Evolutionary conservation across 2,329 filamentous ascomycete genomes (phyloP).

Genomic region (Ophiognomonia clavigignenti-juglandacearum): DNA sequence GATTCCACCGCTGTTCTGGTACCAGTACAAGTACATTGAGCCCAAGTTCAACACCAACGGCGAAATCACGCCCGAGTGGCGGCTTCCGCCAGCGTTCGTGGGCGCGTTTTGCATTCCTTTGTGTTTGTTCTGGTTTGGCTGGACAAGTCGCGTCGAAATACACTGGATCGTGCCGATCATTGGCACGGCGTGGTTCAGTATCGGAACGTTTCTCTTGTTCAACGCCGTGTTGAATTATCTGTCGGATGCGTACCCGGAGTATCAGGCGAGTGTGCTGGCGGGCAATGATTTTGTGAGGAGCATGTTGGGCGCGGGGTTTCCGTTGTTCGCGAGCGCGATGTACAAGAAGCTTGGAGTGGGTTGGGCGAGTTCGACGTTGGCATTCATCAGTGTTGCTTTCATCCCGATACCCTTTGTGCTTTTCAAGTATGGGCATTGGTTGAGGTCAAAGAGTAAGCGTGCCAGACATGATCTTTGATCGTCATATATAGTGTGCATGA

Average conservation of each 20-base stretch:
- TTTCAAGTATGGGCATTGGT: constrained; percentile 19
- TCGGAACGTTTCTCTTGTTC: constrained; percentile 14
- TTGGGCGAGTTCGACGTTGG: constrained; percentile 20
- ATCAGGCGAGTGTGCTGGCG: constrained; percentile 10
- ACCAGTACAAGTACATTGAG: constrained; percentile 59
- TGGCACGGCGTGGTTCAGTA: constrained; percentile 12
- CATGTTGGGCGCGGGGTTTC: constrained; percentile 10
- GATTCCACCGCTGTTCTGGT: constrained; percentile 52
- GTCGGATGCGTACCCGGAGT: constrained; percentile 11
- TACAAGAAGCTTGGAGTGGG: constrained; percentile 19
- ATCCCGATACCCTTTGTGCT: constrained; percentile 21
- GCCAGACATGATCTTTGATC: constrained; percentile 22
- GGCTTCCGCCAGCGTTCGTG: constrained; percentile 53
- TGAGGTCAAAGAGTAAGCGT: constrained; percentile 20
- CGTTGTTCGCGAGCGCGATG: constrained; percentile 20
- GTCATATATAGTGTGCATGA: too few relatives aligned
- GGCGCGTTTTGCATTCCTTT: constrained; percentile 53
- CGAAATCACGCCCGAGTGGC: constrained; percentile 58
- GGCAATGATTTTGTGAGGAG: constrained; percentile 11
- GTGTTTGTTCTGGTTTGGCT: constrained; percentile 55
- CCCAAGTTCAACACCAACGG: constrained; percentile 57
- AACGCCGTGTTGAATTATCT: constrained; percentile 15
- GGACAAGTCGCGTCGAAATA: constrained; percentile 31
- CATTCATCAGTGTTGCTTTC: constrained; percentile 20
- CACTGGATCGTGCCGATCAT: constrained; percentile 15